A percentile compares a stretch with the other conserved stretches of the same genome.
These are phyloP conservation scores for Schizochytrium sp. DNA, from an alignment of 108 stramenopile genomes.

Conservation along the genomic window DNA sequence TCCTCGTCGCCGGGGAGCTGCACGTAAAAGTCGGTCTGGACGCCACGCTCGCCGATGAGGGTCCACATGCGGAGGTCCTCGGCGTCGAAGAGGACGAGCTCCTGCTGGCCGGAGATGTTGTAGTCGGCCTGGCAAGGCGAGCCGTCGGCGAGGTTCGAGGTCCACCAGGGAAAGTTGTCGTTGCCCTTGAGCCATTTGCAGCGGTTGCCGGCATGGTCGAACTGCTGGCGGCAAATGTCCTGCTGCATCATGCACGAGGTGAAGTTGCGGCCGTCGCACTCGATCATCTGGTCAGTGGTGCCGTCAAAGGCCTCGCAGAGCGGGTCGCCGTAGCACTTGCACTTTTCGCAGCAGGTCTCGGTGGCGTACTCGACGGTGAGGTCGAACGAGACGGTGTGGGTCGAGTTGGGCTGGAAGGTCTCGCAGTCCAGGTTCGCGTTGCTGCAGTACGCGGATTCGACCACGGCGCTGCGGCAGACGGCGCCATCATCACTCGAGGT, in stretches of 20 bases:
- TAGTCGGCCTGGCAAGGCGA: neutral
- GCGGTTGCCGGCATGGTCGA: neutral
- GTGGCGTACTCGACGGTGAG: neutral
- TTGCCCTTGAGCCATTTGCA: constrained; percentile 5
- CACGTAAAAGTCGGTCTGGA: neutral
- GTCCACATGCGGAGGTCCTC: neutral
- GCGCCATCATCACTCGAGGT: neutral
- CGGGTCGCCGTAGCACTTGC: constrained; percentile 4
- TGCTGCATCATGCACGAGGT: neutral
- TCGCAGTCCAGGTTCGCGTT: neutral
- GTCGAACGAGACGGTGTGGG: neutral
- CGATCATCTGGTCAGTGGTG: neutral
- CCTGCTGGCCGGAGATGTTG: neutral
- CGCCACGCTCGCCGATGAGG: constrained; percentile 9
- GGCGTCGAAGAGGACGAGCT: neutral
- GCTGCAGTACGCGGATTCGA: neutral
- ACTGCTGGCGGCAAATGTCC: neutral
- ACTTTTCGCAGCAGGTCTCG: neutral
- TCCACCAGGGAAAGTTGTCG: neutral
- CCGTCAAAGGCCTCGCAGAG: neutral
- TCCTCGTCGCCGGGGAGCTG: neutral
- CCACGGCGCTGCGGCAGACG: neutral
- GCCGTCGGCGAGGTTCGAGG: neutral
- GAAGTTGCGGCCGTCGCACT: neutral
- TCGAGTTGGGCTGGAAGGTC: neutral